These are phyloP conservation scores for Eurotiales sp. DNA, from an alignment of 2,329 filamentous ascomycete genomes.

Conservation along the genomic window DNA sequence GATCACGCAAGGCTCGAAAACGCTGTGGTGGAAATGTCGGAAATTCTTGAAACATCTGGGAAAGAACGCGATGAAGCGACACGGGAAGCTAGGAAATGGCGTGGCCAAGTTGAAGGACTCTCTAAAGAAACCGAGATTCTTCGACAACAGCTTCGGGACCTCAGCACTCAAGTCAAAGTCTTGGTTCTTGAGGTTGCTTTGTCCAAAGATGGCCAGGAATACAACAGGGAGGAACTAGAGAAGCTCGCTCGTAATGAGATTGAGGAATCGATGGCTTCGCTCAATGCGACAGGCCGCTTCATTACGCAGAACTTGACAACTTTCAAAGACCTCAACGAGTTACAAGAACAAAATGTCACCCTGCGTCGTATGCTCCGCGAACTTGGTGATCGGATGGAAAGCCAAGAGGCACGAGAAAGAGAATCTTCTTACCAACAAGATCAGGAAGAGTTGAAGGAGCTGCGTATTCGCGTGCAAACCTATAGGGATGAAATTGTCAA, in stretches of 20 bases:
- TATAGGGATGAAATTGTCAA: constrained; percentile 82
- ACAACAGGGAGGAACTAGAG: constrained; percentile 72
- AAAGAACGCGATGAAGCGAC: constrained; percentile 74
- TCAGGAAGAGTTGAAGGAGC: constrained; percentile 66
- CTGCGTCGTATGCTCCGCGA: constrained; percentile 78
- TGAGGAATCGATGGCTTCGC: constrained; percentile 66
- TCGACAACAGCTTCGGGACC: constrained; percentile 80
- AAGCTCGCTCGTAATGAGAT: constrained; percentile 73
- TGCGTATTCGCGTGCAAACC: constrained; percentile 69
- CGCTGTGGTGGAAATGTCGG: constrained; percentile 79
- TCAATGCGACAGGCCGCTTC: constrained; percentile 81
- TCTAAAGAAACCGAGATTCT: constrained; percentile 70
- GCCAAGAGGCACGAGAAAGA: constrained; percentile 71
- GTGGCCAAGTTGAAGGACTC: constrained; percentile 64
- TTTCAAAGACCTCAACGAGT: constrained; percentile 78
- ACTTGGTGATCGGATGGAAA: constrained; percentile 85
- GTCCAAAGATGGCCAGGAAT: constrained; percentile 69
- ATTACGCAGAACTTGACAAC: constrained; percentile 87
- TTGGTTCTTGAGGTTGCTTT: constrained; percentile 83
- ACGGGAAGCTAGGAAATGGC: constrained; percentile 73
- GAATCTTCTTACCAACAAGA: constrained; percentile 53
- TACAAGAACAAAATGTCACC: constrained; percentile 85
- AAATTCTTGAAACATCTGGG: constrained; percentile 75
- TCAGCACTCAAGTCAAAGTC: constrained; percentile 86
- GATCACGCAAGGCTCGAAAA: constrained; percentile 76